Evolutionary conservation across 192 early-diverging fungal species (phyloP), one percentile per base, ranked within the genome.

Genomic region (Funneliformis mosseae): DNA sequence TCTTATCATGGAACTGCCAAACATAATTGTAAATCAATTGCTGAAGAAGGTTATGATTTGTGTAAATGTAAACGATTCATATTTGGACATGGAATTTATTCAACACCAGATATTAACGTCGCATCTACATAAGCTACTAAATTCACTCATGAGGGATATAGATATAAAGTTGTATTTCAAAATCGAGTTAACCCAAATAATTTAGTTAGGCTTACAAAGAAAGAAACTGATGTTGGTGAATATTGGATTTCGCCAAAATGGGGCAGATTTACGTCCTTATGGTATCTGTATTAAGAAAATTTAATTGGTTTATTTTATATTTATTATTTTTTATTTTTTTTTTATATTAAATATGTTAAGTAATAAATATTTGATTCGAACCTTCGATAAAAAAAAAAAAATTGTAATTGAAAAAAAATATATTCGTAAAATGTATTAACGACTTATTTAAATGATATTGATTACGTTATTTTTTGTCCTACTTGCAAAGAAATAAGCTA

Each of bases 1-100:
- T 78, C 77, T 10, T 78, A 78, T 50, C 77, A 78, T 78, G 77
- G 77, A 50, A 78, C 77, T 25, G 45, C 25, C 10, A 78, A 78
- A 69, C 18, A 28, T 68, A 48, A 67, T 4, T 12, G 27, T 11
- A 64, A 48, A 10, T 48, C 63, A 7, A 78, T 78, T 41, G 62
- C 77, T 39, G 77, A 78, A 16, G 63, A 78, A 48, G 77, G 63
- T 7, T 77, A 61, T 62, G 21, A 42, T 14, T 64, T 77, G 25
- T 63, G 75, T 8, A 64, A 39, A 43, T 59, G 75, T 41, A 77
- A 77, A 64, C 75, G 75, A 7, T 77, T 77, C 38, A 33, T 28
- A 12, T 77, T 62, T 77, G 75, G 75, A 3, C 60, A 42, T 42
- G 75, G 75, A 10, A 77, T 77, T 63, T 77, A 77, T 77, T 77